phyloP scores from a whole-genome alignment of 2,329 filamentous ascomycete species.

The Phyllosticta capitalensis region DNA sequence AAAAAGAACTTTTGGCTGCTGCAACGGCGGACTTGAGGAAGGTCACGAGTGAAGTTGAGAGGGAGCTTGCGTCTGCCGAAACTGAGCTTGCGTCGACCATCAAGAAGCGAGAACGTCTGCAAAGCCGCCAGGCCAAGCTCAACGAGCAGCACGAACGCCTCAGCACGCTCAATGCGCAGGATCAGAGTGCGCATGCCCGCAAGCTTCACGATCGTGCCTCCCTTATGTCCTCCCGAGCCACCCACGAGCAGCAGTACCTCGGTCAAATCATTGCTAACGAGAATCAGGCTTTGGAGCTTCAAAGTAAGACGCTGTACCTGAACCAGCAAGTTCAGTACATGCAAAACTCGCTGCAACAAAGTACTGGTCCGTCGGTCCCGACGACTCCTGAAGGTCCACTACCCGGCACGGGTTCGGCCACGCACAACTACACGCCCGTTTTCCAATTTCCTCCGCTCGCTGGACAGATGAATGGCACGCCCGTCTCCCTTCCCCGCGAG shows the following conservation, averaged over 20 bases:
- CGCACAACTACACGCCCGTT: conserved; percentile 22
- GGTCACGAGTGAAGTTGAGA: conserved; percentile 53
- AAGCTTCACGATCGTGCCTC: conserved; percentile 32
- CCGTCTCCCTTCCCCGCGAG: conserved; percentile 23
- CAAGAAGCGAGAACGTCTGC: conserved; percentile 64
- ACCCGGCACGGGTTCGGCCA: conserved; percentile 36
- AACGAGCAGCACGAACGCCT: conserved; percentile 64
- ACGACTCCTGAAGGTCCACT: conserved; percentile 52
- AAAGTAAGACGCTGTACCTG: conserved; percentile 27
- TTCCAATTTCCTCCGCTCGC: conserved; percentile 28
- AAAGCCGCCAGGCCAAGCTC: conserved; percentile 60
- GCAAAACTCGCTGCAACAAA: conserved; percentile 33
- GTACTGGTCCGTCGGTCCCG: conserved; percentile 30
- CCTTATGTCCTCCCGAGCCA: conserved; percentile 24
- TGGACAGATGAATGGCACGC: conserved; percentile 20
- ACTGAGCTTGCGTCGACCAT: conserved; percentile 55
- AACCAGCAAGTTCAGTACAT: conserved; percentile 28
- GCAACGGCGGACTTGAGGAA: conserved; percentile 50
- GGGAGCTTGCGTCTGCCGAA: conserved; percentile 52
- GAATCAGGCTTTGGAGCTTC: conserved; percentile 29
- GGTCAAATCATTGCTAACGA: conserved; percentile 30
- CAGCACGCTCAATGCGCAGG: conserved; percentile 56
- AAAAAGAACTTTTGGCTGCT: conserved; percentile 41
- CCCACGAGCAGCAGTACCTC: conserved; percentile 29
- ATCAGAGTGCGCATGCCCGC: conserved; percentile 51